phyloP scores from a whole-genome alignment of 2,329 filamentous ascomycete species.

The Metarhizium robertsii region DNA sequence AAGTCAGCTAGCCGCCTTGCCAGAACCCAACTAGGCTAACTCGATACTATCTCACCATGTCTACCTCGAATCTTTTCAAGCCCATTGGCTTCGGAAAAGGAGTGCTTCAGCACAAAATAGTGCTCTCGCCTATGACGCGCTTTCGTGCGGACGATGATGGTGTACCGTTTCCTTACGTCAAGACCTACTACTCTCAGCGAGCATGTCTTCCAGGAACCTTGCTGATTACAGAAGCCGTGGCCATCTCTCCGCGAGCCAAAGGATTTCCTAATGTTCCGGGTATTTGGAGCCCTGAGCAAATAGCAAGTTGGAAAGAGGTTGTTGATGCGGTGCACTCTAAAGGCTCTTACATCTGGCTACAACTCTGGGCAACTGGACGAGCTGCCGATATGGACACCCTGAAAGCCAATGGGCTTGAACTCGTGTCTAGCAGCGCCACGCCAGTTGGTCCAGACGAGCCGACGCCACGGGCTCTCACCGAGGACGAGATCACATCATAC shows the following conservation, averaged over 20 bases:
- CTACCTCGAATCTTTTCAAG: too few relatives aligned
- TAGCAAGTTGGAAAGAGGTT: background rate
- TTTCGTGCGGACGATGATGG: background rate
- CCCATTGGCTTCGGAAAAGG: too few relatives aligned
- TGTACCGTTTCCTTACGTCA: conserved; percentile 16
- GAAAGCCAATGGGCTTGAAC: background rate
- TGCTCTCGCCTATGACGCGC: conserved; percentile 37
- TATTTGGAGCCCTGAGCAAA: background rate
- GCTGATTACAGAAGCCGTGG: conserved; percentile 37
- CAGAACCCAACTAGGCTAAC: too few relatives aligned
- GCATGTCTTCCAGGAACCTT: conserved; percentile 32
- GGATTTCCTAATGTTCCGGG: conserved; percentile 4
- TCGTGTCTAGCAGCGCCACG: background rate
- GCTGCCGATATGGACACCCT: background rate
- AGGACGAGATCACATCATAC: conserved; percentile 54
- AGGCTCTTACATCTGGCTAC: background rate
- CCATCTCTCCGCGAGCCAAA: conserved; percentile 22
- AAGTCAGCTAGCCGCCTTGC: too few relatives aligned
- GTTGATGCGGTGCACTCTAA: background rate
- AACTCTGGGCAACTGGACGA: background rate
- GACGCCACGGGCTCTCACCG: conserved; percentile 33
- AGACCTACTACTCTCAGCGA: conserved; percentile 35
- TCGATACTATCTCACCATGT: too few relatives aligned
- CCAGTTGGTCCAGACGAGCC: background rate
- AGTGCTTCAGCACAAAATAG: conserved; percentile 32